Base-by-base conservation (phyloP, 2,329 filamentous ascomycete genomes). In the Dothideomycetes sp. region DNA sequence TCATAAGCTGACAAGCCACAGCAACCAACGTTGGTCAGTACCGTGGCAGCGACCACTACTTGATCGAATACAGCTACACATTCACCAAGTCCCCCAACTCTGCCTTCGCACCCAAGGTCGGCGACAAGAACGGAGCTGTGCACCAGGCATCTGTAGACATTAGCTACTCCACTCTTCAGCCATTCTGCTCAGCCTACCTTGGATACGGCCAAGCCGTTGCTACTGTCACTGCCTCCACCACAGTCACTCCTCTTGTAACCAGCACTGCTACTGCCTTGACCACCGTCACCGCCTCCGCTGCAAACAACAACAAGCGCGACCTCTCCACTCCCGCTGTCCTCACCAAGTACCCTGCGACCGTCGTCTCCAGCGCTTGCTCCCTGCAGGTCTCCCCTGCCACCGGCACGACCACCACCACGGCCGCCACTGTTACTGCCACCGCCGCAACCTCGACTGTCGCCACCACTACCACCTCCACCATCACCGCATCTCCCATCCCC, bases 371-470 rank as follows among this genome's bases (percentile, higher is more conserved):
- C 32, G 46, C 46, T 12, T 48, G 46, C 17, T 35, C 33, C 12
- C 37, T 44, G 19, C 29, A 44, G 11, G 38, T 38, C 36, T 38
- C 16, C 4, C 30, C 41, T 17, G 36, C 41, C 9, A 36, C 37
- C 4, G 16, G 22, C 29, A 37, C 41, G 10, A 38, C 33, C 11
- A 46, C 44, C n/a, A n/a, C n/a, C n/a, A n/a, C n/a, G n/a, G n/a
- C n/a, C n/a, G n/a, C n/a, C n/a, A n/a, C n/a, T 31, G 11, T 27
- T 30, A 45, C 31, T 31, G 24, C 29, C 18, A 10, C 3, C 15
- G 50, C 40, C 46, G 48, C 36, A 44, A 52, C 37, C 44, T 43
- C 33, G 47, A 32, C 19, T 47, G 51, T 45, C 16, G 16, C 29
- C 16, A 38, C 34, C 8, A 40, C 27, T 31, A 27, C 31, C 24